phyloP scores from a whole-genome alignment of 2,329 filamentous ascomycete species.

The Talaromyces sp. region DNA sequence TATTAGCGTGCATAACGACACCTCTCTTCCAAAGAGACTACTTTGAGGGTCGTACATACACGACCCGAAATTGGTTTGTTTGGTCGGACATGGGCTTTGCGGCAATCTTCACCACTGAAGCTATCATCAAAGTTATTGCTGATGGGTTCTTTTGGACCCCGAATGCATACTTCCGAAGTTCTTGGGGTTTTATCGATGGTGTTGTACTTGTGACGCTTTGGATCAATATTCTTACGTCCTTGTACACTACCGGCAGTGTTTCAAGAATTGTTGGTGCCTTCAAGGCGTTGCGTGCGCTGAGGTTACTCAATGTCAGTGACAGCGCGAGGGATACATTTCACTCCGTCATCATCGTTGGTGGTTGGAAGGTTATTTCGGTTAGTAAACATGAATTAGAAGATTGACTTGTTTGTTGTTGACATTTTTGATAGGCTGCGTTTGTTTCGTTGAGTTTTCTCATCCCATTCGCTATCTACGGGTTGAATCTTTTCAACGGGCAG shows the following conservation, averaged over 20 bases:
- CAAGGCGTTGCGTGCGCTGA: conserved; percentile 87
- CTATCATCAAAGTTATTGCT: conserved; percentile 85
- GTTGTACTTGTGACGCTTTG: conserved; percentile 88
- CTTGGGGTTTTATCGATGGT: conserved; percentile 94
- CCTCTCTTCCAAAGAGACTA: conserved; percentile 91
- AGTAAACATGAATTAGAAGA: conserved; percentile 28
- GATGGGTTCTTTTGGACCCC: conserved; percentile 96
- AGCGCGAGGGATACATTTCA: conserved; percentile 95
- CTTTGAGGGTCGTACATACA: conserved; percentile 58
- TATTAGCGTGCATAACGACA: conserved; percentile 89
- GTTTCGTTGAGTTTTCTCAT: conserved; percentile 92
- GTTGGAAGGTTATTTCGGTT: conserved; percentile 86
- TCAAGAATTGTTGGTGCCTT: conserved; percentile 92
- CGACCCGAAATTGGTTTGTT: conserved; percentile 80
- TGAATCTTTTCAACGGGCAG: conserved; percentile 86
- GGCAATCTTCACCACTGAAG: conserved; percentile 77
- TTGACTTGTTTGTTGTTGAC: conserved; percentile 3
- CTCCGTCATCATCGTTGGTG: conserved; percentile 87
- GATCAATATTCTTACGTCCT: conserved; percentile 84
- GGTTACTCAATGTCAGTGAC: conserved; percentile 91
- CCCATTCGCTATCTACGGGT: conserved; percentile 91
- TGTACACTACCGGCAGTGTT: conserved; percentile 76
- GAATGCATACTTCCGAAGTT: conserved; percentile 93
- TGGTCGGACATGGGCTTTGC: conserved; percentile 92
- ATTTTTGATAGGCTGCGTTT: conserved; percentile 62